Percentiles rank a stretch among this genome's conserved stretches.
phyloP scores from a whole-genome alignment of 164 flowering plant genomes.

The Vitis vinifera region ASM3070453v1 NC_081813.1:4045001-4045500 shows the following conservation, averaged over 20 bases:
- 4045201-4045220: background rate
- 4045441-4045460: no score
- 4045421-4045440: slow-evolving; percentile 80
- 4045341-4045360: slow-evolving; percentile 95
- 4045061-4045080: slow-evolving; percentile 9
- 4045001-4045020: background rate
- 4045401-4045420: slow-evolving; percentile 94
- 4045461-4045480: no score
- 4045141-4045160: slow-evolving; percentile 51
- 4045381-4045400: slow-evolving; percentile 96
- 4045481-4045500: no score
- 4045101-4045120: slow-evolving; percentile 43
- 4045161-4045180: slow-evolving; percentile 55
- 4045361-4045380: slow-evolving; percentile 86
- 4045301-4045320: slow-evolving; percentile 76
- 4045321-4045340: slow-evolving; percentile 84
- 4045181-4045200: slow-evolving; percentile 18
- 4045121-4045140: slow-evolving; percentile 51
- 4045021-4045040: background rate
- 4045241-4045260: background rate
- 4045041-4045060: background rate
- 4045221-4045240: background rate
- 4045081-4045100: slow-evolving; percentile 55
- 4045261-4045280: background rate
- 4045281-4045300: slow-evolving; percentile 36